phyloP scores from a whole-genome alignment of 768 basidiomycete species.

The Tephrocybe sp. region DNA sequence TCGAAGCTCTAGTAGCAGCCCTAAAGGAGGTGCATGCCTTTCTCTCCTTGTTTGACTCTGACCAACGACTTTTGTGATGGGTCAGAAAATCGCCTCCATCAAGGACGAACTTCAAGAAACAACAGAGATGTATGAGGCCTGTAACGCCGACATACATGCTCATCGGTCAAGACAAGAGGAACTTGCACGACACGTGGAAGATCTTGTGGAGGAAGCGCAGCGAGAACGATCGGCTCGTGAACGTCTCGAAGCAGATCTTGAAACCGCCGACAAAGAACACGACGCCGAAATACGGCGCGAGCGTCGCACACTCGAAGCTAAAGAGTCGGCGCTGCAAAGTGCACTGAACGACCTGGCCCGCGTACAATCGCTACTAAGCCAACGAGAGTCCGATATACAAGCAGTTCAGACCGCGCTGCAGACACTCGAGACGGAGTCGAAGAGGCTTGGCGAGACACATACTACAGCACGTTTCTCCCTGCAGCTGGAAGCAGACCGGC shows the following conservation, averaged over 20 bases:
- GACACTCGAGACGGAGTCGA: conserved; percentile 71
- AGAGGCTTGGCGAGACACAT: conserved; percentile 80
- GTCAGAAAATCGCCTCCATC: conserved; percentile 67
- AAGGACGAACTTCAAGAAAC: conserved; percentile 69
- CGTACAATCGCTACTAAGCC: conserved; percentile 59
- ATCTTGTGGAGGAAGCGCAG: conserved; percentile 63
- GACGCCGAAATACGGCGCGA: conserved; percentile 61
- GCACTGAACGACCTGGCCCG: conserved; percentile 64
- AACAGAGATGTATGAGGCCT: conserved; percentile 63
- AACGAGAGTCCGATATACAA: conserved; percentile 75
- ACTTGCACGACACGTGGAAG: conserved; percentile 71
- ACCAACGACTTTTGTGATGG: background rate
- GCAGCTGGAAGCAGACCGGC: conserved; percentile 85
- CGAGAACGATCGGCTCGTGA: conserved; percentile 59
- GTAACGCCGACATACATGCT: conserved; percentile 60
- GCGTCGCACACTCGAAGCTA: conserved; percentile 65
- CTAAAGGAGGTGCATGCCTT: conserved; percentile 71
- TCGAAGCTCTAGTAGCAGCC: conserved; percentile 65
- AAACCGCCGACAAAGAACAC: conserved; percentile 58
- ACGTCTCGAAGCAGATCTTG: conserved; percentile 51
- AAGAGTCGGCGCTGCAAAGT: conserved; percentile 66
- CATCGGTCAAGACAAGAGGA: conserved; percentile 77
- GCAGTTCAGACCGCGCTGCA: conserved; percentile 74
- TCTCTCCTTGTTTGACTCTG: conserved; percentile 3
- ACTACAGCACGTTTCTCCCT: conserved; percentile 82